Evolutionary conservation across 208 protist genomes (phyloP), one percentile per base, ranked within the genome.

Genomic region (Leptomonas pyrrhocoris): DNA sequence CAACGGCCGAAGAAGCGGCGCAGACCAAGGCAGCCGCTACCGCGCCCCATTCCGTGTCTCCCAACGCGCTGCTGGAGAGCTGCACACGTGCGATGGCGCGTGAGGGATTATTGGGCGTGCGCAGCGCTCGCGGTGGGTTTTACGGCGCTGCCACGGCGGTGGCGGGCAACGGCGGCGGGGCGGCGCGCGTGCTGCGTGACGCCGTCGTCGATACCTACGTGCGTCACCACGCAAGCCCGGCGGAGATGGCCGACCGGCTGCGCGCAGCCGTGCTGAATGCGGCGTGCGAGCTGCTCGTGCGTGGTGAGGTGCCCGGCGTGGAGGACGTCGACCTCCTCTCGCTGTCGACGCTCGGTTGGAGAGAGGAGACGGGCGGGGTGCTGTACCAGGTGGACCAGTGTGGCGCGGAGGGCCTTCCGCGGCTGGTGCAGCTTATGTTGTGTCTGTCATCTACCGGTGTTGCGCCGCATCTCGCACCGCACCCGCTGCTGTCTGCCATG

Each of bases 211-310:
- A 58, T 27, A 28, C 65, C 1, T 89, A 82, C 63, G 57, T 89
- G 40, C 62, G 72, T n/a, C 68, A 55, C 57, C 34, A 77, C 23
- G 43, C 53, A 13, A 85, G 80, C 0, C 72, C 72, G 13, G 34
- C 59, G 1, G 80, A 86, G 53, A 55, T 91, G 15, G 60, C 83
- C 1, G 78, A 88, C 58, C 77, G 83, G 40, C 84, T 95, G 36
- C 58, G 92, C 16, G 82, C 79, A 7, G 87, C 80, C 19, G 80
- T 93, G 23, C 68, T 91, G 21, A 90, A 91, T 65, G 83, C 72
- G 50, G 79, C 77, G 57, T 90, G 81, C 34, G 83, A 82, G 40
- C 45, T 95, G 45, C 77, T 95, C 0, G 59, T 75, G 21, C 68
- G 72, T 12, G 80, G 79, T 5, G 68, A 73, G 28, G 66, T 95